phyloP scores from a whole-genome alignment of 2,329 filamentous ascomycete species.

The Calonectria hawksworthii region DNA sequence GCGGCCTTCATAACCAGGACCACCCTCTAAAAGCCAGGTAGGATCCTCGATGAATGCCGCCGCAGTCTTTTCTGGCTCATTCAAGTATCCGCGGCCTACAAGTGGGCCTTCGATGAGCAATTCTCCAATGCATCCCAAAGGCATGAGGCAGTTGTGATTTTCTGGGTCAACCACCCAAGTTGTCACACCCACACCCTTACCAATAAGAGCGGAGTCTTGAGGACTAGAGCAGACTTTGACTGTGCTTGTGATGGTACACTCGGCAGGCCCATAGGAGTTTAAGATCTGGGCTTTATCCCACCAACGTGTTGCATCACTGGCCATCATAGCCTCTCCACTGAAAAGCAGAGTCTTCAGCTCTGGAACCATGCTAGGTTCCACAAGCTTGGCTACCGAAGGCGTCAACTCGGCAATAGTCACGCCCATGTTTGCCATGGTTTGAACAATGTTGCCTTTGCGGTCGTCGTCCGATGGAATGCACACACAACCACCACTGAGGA shows the following conservation, averaged over 20 bases:
- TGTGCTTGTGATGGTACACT: conserved; percentile 17
- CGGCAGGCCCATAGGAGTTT: conserved; percentile 37
- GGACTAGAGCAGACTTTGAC: background rate
- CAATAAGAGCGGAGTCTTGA: conserved; percentile 2
- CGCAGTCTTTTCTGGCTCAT: background rate
- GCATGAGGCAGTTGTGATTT: conserved; percentile 8
- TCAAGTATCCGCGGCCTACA: conserved; percentile 1
- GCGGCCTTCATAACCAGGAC: background rate
- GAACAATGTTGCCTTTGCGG: background rate
- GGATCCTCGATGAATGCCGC: background rate
- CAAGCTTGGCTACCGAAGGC: background rate
- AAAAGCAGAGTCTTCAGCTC: background rate
- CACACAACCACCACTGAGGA: conserved; percentile 31
- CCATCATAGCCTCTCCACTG: background rate
- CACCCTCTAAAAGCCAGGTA: conserved; percentile 8
- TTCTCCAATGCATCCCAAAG: conserved; percentile 18
- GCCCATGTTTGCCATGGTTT: background rate
- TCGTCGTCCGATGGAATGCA: conserved; percentile 19
- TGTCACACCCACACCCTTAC: conserved; percentile 1
- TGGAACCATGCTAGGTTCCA: background rate
- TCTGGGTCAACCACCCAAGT: conserved; percentile 24
- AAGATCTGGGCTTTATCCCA: conserved; percentile 6
- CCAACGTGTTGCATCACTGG: conserved; percentile 28
- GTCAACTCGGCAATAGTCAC: background rate
- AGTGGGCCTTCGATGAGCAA: conserved; percentile 22